phyloP scores from a whole-genome alignment of 2,329 filamentous ascomycete species.

The Epichloe uncinata region DNA sequence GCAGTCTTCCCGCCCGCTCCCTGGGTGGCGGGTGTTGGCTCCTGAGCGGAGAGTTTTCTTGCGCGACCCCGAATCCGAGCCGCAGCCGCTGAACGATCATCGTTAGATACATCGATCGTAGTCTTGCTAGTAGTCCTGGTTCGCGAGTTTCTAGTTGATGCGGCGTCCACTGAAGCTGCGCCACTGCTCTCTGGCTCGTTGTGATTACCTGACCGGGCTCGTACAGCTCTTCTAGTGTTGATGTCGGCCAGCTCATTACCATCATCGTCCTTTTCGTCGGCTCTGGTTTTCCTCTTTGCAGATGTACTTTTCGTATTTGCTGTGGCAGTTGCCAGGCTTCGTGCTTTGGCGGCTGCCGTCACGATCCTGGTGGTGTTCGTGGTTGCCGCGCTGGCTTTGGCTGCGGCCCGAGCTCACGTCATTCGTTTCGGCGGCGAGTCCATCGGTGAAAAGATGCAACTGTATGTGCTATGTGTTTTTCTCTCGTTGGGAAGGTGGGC shows the following conservation, averaged over 20 bases:
- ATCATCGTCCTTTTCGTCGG: slow-evolving; percentile 38
- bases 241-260: slow-evolving; percentile 18
- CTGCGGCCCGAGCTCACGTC: slow-evolving; percentile 36
- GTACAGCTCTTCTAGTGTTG: slow-evolving; percentile 24
- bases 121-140: slow-evolving; percentile 16
- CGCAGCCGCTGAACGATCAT: slow-evolving; percentile 9
- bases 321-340: slow-evolving; percentile 20
- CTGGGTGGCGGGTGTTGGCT: slow-evolving; percentile 12
- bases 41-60: slow-evolving; percentile 23
- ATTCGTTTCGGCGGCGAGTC: slow-evolving; percentile 47
- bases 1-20: slow-evolving; percentile 20
- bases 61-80: slow-evolving; percentile 27
- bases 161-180: neutral
- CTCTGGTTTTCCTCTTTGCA: slow-evolving; percentile 36
- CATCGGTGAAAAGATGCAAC: slow-evolving; percentile 18
- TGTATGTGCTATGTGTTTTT: neutral
- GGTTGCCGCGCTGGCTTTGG: slow-evolving; percentile 25
- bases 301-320: slow-evolving; percentile 21
- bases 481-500: neutral
- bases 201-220: slow-evolving; percentile 30
- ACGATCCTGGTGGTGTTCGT: slow-evolving; percentile 31
- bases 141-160: slow-evolving; percentile 8
- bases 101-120: slow-evolving; percentile 11
- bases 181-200: slow-evolving; percentile 11
- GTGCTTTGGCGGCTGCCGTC: slow-evolving; percentile 36